Evolutionary conservation across 2,329 filamentous ascomycete genomes (phyloP), one percentile per base, ranked within the genome.

Genomic region (Alternaria tenuissima): DNA sequence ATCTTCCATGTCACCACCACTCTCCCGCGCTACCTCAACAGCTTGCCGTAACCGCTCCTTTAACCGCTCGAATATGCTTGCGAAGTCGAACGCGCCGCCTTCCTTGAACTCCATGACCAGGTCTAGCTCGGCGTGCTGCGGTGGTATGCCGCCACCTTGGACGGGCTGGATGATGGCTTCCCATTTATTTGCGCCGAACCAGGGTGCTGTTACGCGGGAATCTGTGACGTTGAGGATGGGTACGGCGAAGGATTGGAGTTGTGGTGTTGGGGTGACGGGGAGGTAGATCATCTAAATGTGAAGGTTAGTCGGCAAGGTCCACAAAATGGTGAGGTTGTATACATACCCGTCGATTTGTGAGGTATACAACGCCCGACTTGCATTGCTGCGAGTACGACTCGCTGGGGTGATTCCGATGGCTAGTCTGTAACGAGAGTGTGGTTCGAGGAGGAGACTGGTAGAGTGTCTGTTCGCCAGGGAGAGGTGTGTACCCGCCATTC

Each of bases 171-270:
- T 88, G 44, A 90, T 82, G 24, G 91, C 91, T 57, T 88, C 88
- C 94, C 94, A 98, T 66, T 91, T 90, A 83, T 96, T 97, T 5
- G 93, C 90, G 20, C 94, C 94, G 78, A 97, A 96, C 84, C 94
- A 96, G 34, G 94, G 94, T 3, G 94, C 92, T 32, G 90, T 89
- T 62, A 96, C 91, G 73, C 91, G 92, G 7, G 91, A 91, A 79
- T 98, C 94, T 78, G 92, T 88, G 44, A 96, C 87, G 76, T 94
- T 94, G 65, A 97, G 86, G 62, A 97, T 91, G 41, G 94, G 94
- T 0, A 91, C 89, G 42, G 93, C 93, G 80, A 98, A 97, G 51
- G 93, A 97, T 77, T 94, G 89, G 75, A 97, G 87, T 52, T 87
- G 76, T 18, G 82, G 77, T 18, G 89, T 91, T 5, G 89, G 85